Conservation (phyloP, 2,329 filamentous ascomycete genomes). For the Cladophialophora psammophila region DNA sequence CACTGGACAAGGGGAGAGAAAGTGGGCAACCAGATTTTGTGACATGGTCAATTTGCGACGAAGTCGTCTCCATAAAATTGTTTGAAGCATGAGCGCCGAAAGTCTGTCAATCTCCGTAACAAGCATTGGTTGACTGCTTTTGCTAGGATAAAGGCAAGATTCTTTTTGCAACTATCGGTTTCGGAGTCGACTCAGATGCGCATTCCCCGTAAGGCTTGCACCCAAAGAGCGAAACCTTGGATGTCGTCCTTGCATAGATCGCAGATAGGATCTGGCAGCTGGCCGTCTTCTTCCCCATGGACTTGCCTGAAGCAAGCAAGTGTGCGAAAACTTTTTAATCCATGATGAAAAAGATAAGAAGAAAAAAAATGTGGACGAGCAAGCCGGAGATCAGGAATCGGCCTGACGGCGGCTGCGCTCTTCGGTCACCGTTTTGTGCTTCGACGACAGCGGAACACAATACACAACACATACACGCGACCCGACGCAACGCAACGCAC, state of each 20-base stretch:
- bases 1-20: not conserved
- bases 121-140: not conserved
- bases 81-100: not conserved
- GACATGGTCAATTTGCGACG: slow-evolving; percentile 2
- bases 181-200: not conserved
- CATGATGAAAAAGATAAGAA: slow-evolving; percentile 29
- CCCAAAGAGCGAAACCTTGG: not conserved
- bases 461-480: not conserved
- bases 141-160: not conserved
- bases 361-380: not conserved
- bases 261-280: not conserved
- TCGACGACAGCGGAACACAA: not conserved
- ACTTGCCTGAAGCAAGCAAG: slow-evolving; percentile 22
- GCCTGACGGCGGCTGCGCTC: slow-evolving; percentile 9
- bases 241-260: not conserved
- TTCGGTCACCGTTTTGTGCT: not conserved
- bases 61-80: slow-evolving; percentile 1
- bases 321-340: slow-evolving; percentile 5
- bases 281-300: slow-evolving; percentile 28
- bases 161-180: not conserved
- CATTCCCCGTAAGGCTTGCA: not conserved
- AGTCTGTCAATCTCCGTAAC: not conserved
- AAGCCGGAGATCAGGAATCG: slow-evolving; percentile 20
- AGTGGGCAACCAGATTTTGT: not conserved
- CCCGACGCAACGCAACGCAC: not conserved